Evolutionary conservation across 2,329 filamentous ascomycete species (phyloP).

Genomic region (Trichoderma asperellum): DNA sequence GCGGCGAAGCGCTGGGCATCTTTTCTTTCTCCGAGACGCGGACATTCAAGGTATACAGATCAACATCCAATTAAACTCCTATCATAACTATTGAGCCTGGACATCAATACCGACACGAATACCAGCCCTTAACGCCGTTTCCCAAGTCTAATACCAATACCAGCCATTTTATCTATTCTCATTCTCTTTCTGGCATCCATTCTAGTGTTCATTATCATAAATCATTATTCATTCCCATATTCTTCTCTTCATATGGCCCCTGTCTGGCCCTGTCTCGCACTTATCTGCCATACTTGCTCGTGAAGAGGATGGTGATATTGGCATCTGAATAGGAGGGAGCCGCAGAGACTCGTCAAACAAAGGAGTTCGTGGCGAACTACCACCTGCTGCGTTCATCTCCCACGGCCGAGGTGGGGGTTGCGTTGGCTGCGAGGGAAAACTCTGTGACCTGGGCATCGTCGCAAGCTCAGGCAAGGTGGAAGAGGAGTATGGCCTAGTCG

Average conservation of each 20-base stretch:
- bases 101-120: background rate
- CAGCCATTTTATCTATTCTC: slow-evolving; percentile 27
- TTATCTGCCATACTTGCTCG: slow-evolving; percentile 36
- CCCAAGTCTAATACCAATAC: background rate
- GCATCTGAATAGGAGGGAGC: slow-evolving; percentile 58
- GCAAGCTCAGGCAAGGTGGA: slow-evolving; percentile 40
- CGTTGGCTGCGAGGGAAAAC: slow-evolving; percentile 47
- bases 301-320: slow-evolving; percentile 40
- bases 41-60: background rate
- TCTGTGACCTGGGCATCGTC: slow-evolving; percentile 40
- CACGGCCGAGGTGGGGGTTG: slow-evolving; percentile 55
- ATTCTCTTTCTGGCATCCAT: slow-evolving; percentile 50
- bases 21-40: background rate
- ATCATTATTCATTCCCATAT: slow-evolving; percentile 48
- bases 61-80: background rate
- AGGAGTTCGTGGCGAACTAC: slow-evolving; percentile 46
- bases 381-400: slow-evolving; percentile 40
- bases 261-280: slow-evolving; percentile 19
- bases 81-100: background rate
- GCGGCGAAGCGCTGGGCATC: background rate
- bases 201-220: slow-evolving; percentile 47
- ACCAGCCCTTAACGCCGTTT: background rate
- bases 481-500: slow-evolving; percentile 34
- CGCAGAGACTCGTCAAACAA: slow-evolving; percentile 59
- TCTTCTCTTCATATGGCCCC: slow-evolving; percentile 41